Evolutionary conservation across 2,329 filamentous ascomycete genomes (phyloP).

Genomic region (Calonectria ilicicola): DNA sequence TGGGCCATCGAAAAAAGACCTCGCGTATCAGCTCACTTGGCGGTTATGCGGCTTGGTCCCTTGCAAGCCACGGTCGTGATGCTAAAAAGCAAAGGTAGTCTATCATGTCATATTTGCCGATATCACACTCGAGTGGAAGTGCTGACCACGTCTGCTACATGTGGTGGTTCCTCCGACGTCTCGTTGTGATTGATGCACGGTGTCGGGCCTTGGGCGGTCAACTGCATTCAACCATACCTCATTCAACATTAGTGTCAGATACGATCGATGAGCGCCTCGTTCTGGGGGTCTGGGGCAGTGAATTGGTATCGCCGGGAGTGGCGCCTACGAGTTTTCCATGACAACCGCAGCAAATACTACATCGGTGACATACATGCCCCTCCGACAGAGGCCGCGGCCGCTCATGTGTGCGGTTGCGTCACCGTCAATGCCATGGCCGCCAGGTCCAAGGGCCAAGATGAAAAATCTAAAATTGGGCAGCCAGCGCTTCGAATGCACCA

Average conservation of each 20-base stretch:
- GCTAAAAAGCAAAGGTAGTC: not conserved
- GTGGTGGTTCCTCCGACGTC: not conserved
- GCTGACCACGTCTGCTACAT: not conserved
- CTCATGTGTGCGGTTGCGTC: constrained; percentile 1
- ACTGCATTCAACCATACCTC: not conserved
- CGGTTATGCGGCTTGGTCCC: not conserved
- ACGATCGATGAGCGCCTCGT: not conserved
- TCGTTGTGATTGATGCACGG: not conserved
- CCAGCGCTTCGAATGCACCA: constrained; percentile 37
- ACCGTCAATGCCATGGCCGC: constrained; percentile 22
- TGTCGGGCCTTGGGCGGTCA: constrained; percentile 11
- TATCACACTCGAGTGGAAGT: not conserved
- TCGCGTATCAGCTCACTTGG: not conserved
- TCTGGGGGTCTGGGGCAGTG: not conserved
- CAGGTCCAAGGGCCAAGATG: constrained; percentile 21
- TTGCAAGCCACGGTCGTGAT: not conserved
- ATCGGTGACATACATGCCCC: not conserved
- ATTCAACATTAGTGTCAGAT: not conserved
- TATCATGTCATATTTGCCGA: not conserved
- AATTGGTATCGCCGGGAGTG: not conserved
- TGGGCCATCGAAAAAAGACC: not conserved
- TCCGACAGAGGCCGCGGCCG: not conserved
- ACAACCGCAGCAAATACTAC: not conserved
- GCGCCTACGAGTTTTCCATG: not conserved
- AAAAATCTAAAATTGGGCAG: constrained; percentile 26